These are phyloP conservation scores for Pachyrhizus erosus DNA, from an alignment of 306 rosid species.

Conservation along the genomic window DNA sequence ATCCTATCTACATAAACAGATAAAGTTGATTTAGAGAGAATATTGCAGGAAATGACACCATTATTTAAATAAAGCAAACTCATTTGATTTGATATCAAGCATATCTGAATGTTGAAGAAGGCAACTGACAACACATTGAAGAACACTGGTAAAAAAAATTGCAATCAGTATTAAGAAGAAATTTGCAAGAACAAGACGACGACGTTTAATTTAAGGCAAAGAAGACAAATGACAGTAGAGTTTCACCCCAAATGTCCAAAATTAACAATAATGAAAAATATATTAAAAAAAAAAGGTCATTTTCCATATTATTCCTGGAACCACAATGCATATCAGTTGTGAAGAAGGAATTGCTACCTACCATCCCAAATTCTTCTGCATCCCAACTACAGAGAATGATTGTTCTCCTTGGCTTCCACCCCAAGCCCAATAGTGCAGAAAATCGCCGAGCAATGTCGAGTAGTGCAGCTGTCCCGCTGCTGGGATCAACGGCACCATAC, in stretches of 20 bases:
- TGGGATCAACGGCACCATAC: conserved; percentile 94
- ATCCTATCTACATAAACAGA: conserved; percentile 73
- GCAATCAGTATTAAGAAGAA: background rate
- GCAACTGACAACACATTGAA: conserved; percentile 28
- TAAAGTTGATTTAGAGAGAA: conserved; percentile 38
- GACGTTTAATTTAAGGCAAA: background rate
- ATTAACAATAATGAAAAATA: background rate
- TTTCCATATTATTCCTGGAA: background rate
- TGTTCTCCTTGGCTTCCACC: conserved; percentile 88
- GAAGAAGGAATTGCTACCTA: conserved; percentile 37
- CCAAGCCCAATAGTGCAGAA: conserved; percentile 57
- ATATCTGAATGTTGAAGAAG: conserved; percentile 13
- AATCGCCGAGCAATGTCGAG: conserved; percentile 93
- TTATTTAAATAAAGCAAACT: conserved; percentile 27
- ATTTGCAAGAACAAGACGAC: background rate
- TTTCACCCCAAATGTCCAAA: background rate
- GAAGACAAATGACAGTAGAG: background rate
- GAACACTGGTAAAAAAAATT: background rate
- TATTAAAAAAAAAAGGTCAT: background rate
- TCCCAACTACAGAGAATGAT: conserved; percentile 64
- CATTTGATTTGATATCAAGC: conserved; percentile 9
- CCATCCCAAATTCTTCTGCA: conserved; percentile 67
- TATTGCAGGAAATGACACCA: conserved; percentile 24
- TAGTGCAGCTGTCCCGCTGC: conserved; percentile 93
- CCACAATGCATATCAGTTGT: background rate